Conservation (phyloP, 2,329 filamentous ascomycete genomes). For the Nigrograna mackinnonii region DNA sequence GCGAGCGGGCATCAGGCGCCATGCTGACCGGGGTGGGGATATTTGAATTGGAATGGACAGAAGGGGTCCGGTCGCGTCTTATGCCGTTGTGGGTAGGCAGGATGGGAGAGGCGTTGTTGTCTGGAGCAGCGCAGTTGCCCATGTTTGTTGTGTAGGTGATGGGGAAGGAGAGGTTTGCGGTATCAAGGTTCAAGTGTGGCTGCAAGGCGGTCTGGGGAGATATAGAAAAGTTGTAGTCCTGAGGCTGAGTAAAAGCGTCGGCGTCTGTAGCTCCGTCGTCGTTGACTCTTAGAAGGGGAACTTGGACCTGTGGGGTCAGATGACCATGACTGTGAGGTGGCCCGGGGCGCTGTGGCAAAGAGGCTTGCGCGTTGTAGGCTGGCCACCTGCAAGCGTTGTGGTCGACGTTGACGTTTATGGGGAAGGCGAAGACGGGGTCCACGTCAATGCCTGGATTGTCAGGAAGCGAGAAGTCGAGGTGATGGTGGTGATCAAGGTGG, state of each 20-base stretch:
- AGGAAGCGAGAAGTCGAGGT: slow-evolving; percentile 29
- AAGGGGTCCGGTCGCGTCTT: slow-evolving; percentile 35
- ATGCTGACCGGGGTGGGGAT: slow-evolving; percentile 42
- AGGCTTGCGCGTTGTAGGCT: neutral
- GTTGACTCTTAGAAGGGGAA: slow-evolving; percentile 1
- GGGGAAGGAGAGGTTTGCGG: too few species aligned
- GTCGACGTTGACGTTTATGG: neutral
- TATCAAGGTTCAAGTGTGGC: too few species aligned
- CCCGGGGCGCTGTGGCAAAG: neutral
- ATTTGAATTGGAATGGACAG: slow-evolving; percentile 29
- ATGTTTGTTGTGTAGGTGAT: too few species aligned
- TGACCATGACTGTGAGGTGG: slow-evolving; percentile 1
- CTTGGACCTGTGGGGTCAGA: neutral
- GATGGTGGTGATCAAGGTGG: too few species aligned
- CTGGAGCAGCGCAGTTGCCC: too few species aligned
- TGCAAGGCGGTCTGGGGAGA: too few species aligned
- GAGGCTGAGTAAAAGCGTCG: too few species aligned
- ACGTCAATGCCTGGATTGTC: slow-evolving; percentile 29
- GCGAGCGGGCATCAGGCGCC: slow-evolving; percentile 27
- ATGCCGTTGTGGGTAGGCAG: slow-evolving; percentile 18
- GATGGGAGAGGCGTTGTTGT: too few species aligned
- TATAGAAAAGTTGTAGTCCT: too few species aligned
- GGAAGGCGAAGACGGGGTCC: too few species aligned
- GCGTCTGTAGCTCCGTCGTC: neutral
- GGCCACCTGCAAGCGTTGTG: too few species aligned